phyloP scores from a whole-genome alignment of 2,329 filamentous ascomycete species.

The Nothomitra cinnamomea region DNA sequence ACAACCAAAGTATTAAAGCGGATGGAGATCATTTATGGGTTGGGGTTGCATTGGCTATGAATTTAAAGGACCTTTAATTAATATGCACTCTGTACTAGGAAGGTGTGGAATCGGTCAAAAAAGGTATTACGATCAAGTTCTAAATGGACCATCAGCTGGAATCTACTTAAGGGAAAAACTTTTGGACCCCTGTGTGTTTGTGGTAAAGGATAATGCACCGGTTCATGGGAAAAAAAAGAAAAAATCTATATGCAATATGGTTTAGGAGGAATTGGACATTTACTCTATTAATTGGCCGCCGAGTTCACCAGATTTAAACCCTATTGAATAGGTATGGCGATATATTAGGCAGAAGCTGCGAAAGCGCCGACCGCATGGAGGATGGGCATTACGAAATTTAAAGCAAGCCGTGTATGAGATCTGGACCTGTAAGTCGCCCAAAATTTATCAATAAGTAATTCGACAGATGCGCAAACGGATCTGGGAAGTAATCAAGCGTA shows the following conservation, averaged over 20 bases:
- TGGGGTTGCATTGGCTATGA: neutral
- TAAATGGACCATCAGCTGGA: too few relatives aligned
- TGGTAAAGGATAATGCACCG: constrained; percentile 1
- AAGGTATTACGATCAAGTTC: too few relatives aligned
- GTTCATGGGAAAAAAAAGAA: neutral
- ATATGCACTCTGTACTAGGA: neutral
- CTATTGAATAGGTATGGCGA: neutral
- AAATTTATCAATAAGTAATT: too few relatives aligned
- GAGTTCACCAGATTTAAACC: too few relatives aligned
- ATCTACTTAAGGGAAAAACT: too few relatives aligned
- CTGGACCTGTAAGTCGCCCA: too few relatives aligned
- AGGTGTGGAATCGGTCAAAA: too few relatives aligned
- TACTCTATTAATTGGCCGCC: too few relatives aligned
- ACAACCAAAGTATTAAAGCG: neutral
- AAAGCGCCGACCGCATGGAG: neutral
- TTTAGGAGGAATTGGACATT: neutral
- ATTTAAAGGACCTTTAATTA: neutral
- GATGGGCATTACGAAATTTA: neutral
- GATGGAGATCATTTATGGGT: neutral
- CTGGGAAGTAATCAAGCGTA: too few relatives aligned
- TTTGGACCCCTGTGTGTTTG: neutral
- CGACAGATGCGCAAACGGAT: too few relatives aligned
- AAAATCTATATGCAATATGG: neutral
- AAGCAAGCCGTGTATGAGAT: neutral
- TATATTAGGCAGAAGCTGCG: neutral